phyloP scores from a whole-genome alignment of 352 stramenopile genomes.

The Pythium folliculosum region DNA sequence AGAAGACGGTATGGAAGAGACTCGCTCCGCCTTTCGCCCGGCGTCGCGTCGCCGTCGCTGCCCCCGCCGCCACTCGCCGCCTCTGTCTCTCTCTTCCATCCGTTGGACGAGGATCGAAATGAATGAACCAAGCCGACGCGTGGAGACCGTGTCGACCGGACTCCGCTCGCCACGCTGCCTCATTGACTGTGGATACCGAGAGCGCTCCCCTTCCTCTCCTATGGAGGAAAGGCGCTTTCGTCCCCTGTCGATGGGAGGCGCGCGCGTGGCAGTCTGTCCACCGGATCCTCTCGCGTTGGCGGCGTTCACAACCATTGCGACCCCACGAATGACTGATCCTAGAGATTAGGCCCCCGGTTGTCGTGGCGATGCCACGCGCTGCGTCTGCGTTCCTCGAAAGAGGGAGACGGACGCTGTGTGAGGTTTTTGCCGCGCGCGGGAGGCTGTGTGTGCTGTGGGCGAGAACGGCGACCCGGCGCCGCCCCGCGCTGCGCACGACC shows the following conservation, averaged over 20 bases:
- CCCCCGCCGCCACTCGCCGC: neutral
- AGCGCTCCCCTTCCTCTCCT: neutral
- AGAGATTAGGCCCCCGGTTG: neutral
- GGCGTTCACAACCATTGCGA: conserved; percentile 29
- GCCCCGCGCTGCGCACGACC: neutral
- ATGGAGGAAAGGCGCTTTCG: too few species aligned
- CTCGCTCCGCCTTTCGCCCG: conserved; percentile 18
- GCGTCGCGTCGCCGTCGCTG: conserved; percentile 9
- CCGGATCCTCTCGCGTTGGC: neutral
- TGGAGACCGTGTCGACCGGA: neutral
- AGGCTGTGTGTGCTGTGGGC: neutral
- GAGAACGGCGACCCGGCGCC: neutral
- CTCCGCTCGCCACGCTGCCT: too few species aligned
- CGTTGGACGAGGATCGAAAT: conserved; percentile 56
- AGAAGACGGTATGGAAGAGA: conserved; percentile 88
- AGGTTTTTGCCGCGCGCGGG: too few species aligned
- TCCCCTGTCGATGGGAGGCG: too few species aligned
- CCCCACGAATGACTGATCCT: conserved; percentile 11
- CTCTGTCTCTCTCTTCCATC: conserved; percentile 46
- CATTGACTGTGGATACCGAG: too few species aligned
- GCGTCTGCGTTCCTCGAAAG: neutral
- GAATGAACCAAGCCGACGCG: conserved; percentile 16
- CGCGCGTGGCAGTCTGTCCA: neutral
- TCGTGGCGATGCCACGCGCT: neutral
- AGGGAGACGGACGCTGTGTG: neutral